Evolutionary conservation across 768 basidiomycete species (phyloP).

Genomic region (Naganishia antarctica): DNA sequence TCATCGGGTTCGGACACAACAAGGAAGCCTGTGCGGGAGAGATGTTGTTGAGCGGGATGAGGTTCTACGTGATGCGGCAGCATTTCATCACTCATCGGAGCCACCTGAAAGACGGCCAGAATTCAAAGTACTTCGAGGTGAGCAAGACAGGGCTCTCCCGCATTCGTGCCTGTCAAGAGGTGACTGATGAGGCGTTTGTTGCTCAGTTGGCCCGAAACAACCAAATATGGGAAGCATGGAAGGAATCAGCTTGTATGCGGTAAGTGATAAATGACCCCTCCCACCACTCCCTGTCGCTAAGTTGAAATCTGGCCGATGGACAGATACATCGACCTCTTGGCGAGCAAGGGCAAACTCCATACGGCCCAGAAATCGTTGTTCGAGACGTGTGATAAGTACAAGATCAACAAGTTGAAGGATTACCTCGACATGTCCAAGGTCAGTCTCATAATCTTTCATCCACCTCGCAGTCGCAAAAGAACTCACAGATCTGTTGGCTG

Average conservation of each 20-base stretch:
- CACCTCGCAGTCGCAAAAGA: too few relatives aligned
- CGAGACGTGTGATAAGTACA: background rate
- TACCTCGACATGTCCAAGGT: slow-evolving; percentile 7
- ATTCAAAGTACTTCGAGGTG: slow-evolving; percentile 2
- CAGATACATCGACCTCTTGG: slow-evolving; percentile 12
- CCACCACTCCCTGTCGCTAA: background rate
- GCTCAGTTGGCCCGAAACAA: slow-evolving; percentile 4
- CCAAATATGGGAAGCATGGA: slow-evolving; percentile 1
- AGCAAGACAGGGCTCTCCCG: background rate
- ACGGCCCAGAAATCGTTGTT: slow-evolving; percentile 12
- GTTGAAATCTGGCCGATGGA: background rate
- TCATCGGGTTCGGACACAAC: slow-evolving; percentile 85
- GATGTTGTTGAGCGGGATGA: slow-evolving; percentile 80
- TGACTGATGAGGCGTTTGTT: background rate
- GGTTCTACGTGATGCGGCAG: slow-evolving; percentile 75
- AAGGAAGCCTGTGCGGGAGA: slow-evolving; percentile 89
- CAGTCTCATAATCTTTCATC: too few relatives aligned
- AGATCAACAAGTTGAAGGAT: background rate
- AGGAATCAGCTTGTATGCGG: slow-evolving; percentile 1
- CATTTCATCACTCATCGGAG: slow-evolving; percentile 75
- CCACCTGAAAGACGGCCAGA: background rate
- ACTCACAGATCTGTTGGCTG: too few relatives aligned
- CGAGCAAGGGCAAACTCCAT: background rate
- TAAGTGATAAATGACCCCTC: background rate
- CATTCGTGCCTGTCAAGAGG: background rate